These are phyloP conservation scores for Cryptococcus wingfieldii DNA, from an alignment of 1,284 basidiomycete species.

Conservation along the genomic window DNA sequence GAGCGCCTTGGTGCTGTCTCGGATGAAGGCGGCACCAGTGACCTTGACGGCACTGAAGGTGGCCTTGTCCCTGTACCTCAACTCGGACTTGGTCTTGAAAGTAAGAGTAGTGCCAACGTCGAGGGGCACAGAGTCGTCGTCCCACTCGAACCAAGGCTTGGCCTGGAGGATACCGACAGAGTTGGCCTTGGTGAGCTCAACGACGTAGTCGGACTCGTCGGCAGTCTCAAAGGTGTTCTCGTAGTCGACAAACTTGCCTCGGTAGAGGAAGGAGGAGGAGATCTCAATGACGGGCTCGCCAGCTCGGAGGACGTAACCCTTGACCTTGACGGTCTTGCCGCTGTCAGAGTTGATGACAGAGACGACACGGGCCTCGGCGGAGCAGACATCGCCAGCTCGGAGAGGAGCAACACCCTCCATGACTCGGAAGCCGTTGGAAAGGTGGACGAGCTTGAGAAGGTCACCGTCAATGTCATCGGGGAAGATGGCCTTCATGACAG, in stretches of 20 bases:
- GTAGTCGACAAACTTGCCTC: constrained; percentile 88
- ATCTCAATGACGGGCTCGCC: constrained; percentile 85
- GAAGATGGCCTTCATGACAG: constrained; percentile 96
- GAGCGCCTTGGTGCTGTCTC: constrained; percentile 77
- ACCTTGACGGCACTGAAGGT: constrained; percentile 79
- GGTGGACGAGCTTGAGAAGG: constrained; percentile 89
- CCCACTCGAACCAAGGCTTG: constrained; percentile 98
- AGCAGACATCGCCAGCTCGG: constrained; percentile 82
- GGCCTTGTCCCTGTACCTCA: constrained; percentile 85
- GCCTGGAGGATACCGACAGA: constrained; percentile 85
- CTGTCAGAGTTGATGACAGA: constrained; percentile 87
- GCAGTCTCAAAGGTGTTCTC: constrained; percentile 91
- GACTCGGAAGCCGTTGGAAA: constrained; percentile 93
- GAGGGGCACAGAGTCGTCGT: constrained; percentile 72
- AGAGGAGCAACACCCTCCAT: constrained; percentile 72
- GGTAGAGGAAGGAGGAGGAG: constrained; percentile 91
- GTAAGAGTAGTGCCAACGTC: constrained; percentile 75
- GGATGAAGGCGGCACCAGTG: constrained; percentile 76
- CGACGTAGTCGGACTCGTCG: constrained; percentile 81
- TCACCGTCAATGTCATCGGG: constrained; percentile 87
- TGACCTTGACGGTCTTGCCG: constrained; percentile 91
- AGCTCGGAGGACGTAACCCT: constrained; percentile 73
- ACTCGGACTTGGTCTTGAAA: constrained; percentile 81
- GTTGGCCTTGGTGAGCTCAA: constrained; percentile 71
- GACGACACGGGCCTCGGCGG: constrained; percentile 79